Base-by-base conservation (phyloP, 345 rosid genomes). In the Lumnitzera littorea region DNA sequence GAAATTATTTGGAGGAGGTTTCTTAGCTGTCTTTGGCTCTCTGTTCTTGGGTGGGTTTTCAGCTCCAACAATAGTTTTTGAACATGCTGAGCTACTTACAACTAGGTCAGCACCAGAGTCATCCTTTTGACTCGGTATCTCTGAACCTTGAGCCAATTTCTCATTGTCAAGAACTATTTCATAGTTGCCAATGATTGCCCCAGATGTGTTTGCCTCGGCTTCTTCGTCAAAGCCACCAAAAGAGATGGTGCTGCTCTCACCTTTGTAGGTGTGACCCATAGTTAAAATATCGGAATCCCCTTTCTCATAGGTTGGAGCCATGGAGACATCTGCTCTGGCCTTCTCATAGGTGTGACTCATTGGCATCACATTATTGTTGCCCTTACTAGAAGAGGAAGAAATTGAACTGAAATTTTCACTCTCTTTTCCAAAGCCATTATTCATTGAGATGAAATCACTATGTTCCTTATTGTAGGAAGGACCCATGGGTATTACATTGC, bases 1-100 rank as follows among this genome's bases (percentile, higher is more conserved):
- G 65, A 86, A 83, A 60, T 60, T 81, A 65, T 83, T 83, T 13
- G 83, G 48, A 59, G 85, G 63, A 69, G 25, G 72, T 64, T 77
- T 82, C 67, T 71, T 77, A 66, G 71, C 54, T 20, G 70, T 56
- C 73, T 79, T 79, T 36, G 76, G 62, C 55, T 78, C 86, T 62
- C 70, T 82, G 43, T 57, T 73, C 72, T 67, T 75, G 17, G 71
- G 15, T 11, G 47, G 46, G 53, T 50, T 70, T 43, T 46, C 72
- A 54, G 78, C 16, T 66, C 53, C 63, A 63, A 72, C 27, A 57
- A 64, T 72, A 13, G 41, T 48, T 53, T 62, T 68, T 53, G 51
- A 57, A 55, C 62, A 58, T 13, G 67, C 58, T 65, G 65, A 61
- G 63, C 47, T 69, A 67, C 59, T 72, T 29, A 66, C 69, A 58